Evolutionary conservation across 108 stramenopile species (phyloP), one percentile per base, ranked within the genome.

Genomic region (Schizochytrium sp.): DNA sequence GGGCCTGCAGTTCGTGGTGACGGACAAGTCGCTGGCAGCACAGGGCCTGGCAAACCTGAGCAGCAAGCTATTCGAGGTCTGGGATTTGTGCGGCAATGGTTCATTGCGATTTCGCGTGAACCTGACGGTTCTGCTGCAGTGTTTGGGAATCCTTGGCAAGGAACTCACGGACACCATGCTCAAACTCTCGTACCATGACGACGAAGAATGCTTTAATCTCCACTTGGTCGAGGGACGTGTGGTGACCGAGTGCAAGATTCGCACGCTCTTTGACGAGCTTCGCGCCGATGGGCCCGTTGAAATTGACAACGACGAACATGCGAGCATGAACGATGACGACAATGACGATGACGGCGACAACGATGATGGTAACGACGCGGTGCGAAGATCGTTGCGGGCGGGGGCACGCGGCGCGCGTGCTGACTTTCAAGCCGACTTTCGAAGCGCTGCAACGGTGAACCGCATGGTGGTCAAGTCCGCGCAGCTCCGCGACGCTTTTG

Each of bases 241-340:
- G n/a, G 76, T 83, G 16, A 83, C 76, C n/a, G 76, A 83, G 51
- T 83, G 76, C 51, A 83, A 83, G 76, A 83, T 83, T 4, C 45
- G 76, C 19, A 83, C 76, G 28, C 51, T 83, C n/a, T 83, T 83
- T 53, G 76, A 83, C 76, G 76, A 83, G 4, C 28, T 53, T 12
- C 48, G n/a, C 43, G 48, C 76, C 48, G 76, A 83, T 34, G 51
- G 76, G 43, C 76, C 51, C 45, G 4, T 53, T 10, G 63, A 69
- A 23, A 3, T 69, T 23, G 63, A 69, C 63, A 18, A 69, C 63
- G 63, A 69, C 25, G 55, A 16, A 2, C 14, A 57, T 16, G 34
- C 34, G 34, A 34, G 34, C 34, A 34, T 34, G 34, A 3, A 57
- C 55, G 55, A 57, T 14, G 55, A 57, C 63, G 63, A 18, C 34